Conservation (phyloP, 768 basidiomycete species). For the Lactarius pseudohatsudake region DNA sequence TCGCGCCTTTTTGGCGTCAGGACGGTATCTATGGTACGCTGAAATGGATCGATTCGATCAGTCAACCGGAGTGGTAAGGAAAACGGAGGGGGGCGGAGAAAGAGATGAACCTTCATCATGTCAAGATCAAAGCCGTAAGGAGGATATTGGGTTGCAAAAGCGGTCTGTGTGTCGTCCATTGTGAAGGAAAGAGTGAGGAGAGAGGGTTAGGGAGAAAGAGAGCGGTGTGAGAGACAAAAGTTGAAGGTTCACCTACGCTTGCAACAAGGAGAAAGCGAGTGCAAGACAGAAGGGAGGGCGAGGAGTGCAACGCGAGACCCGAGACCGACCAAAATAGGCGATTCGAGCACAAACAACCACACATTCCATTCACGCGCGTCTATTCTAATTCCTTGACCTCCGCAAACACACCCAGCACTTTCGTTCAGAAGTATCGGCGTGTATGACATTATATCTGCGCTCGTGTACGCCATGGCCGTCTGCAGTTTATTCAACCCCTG, state of each 20-base stretch:
- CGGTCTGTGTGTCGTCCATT: slow-evolving; percentile 74
- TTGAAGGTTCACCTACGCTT: slow-evolving; percentile 23
- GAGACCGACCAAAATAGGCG: too few species aligned
- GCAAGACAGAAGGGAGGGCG: slow-evolving; percentile 13
- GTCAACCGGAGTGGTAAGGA: background rate
- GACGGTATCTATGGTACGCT: slow-evolving; percentile 87
- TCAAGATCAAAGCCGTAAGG: slow-evolving; percentile 80
- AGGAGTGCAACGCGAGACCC: background rate
- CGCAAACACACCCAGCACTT: slow-evolving; percentile 59
- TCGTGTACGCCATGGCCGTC: slow-evolving; percentile 48
- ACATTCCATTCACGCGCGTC: background rate
- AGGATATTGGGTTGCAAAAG: slow-evolving; percentile 67
- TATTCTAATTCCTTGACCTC: slow-evolving; percentile 36
- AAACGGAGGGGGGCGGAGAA: slow-evolving; percentile 13
- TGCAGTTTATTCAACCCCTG: slow-evolving; percentile 57
- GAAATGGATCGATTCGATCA: slow-evolving; percentile 16
- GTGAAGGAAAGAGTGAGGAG: slow-evolving; percentile 35
- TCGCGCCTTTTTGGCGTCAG: slow-evolving; percentile 86
- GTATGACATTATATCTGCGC: slow-evolving; percentile 54
- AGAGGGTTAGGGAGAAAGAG: slow-evolving; percentile 2
- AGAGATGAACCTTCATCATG: slow-evolving; percentile 78
- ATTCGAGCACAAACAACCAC: background rate
- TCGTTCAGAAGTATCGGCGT: slow-evolving; percentile 50
- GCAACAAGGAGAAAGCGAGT: slow-evolving; percentile 21
- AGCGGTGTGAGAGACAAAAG: slow-evolving; percentile 33